Evolutionary conservation across 2,329 filamentous ascomycete species (phyloP).

Genomic region (Ophiostoma triangulosporum): DNA sequence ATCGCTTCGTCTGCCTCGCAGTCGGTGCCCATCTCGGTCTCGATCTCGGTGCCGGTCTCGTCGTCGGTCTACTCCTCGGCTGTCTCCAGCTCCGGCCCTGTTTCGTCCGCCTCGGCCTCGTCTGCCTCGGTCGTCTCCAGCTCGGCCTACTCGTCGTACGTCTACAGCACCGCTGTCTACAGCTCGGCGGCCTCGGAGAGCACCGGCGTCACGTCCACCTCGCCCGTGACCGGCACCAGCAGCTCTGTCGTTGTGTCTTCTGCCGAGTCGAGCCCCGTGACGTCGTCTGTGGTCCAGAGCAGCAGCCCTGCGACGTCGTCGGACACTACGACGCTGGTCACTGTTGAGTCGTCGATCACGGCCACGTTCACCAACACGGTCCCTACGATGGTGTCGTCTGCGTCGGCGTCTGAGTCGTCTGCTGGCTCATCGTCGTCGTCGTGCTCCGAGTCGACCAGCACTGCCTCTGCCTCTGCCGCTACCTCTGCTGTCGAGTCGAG

Average conservation of each 20-base stretch:
- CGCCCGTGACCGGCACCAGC: not conserved
- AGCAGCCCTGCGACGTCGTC: not conserved
- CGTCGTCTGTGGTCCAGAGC: not conserved
- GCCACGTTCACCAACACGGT: not conserved
- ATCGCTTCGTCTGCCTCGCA: not conserved
- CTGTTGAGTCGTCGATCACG: not conserved
- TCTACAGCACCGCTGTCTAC: not conserved
- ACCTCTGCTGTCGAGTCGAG: not conserved
- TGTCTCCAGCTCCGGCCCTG: not conserved
- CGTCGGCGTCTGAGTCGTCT: not conserved
- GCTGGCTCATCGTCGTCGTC: not conserved
- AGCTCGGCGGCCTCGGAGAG: not conserved
- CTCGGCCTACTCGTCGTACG: not conserved
- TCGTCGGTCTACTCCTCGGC: not conserved
- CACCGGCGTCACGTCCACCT: not conserved
- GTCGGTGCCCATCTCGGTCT: not conserved
- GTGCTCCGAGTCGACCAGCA: not conserved
- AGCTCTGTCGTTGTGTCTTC: not conserved
- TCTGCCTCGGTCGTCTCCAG: not conserved
- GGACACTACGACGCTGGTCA: not conserved
- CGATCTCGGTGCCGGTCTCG: not conserved
- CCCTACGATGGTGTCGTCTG: not conserved
- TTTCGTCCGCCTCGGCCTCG: not conserved
- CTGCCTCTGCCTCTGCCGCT: not conserved
- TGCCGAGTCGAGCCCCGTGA: not conserved